Percentiles rank a stretch among this genome's conserved stretches.
Evolutionary conservation across 106 monocot species (phyloP).

Genomic region (Dendrobium officinale): DNA sequence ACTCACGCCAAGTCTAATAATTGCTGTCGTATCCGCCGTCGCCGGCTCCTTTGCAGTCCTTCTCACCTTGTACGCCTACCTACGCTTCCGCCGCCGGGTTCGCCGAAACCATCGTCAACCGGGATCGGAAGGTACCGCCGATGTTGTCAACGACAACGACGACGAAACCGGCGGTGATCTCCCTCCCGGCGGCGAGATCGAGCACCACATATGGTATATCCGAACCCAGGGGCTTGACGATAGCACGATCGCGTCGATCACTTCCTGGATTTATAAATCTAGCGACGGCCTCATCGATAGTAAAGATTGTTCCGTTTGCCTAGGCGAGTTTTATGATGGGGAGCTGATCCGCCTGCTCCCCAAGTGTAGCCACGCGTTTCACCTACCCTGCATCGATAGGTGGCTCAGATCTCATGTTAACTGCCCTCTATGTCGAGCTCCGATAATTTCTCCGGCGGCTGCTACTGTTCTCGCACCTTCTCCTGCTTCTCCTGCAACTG

Average conservation of each 20-base stretch:
- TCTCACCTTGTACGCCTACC: constrained; percentile 15
- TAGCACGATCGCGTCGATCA: constrained; percentile 52
- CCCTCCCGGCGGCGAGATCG: constrained; percentile 6
- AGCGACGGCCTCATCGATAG: constrained; percentile 35
- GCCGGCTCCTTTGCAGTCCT: constrained; percentile 25
- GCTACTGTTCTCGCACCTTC: neutral
- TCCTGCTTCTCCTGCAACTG: neutral
- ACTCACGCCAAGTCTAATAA: constrained; percentile 6
- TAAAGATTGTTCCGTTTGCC: constrained; percentile 67
- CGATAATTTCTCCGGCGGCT: constrained; percentile 33
- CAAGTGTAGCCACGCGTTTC: constrained; percentile 73
- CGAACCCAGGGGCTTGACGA: constrained; percentile 78
- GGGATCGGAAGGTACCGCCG: neutral
- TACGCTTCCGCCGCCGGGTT: constrained; percentile 15
- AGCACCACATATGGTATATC: constrained; percentile 79
- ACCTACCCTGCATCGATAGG: constrained; percentile 72
- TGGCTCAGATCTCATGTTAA: constrained; percentile 78
- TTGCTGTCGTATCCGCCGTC: constrained; percentile 21
- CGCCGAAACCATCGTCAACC: constrained; percentile 5
- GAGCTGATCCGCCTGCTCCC: constrained; percentile 72
- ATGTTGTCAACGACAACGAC: constrained; percentile 1
- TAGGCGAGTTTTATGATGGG: constrained; percentile 74
- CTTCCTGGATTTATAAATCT: constrained; percentile 36
- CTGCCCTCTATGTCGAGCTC: constrained; percentile 79
- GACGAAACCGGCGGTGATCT: neutral